phyloP scores from a whole-genome alignment of 179 eudicot species.

The Beta lomatogona region DNA sequence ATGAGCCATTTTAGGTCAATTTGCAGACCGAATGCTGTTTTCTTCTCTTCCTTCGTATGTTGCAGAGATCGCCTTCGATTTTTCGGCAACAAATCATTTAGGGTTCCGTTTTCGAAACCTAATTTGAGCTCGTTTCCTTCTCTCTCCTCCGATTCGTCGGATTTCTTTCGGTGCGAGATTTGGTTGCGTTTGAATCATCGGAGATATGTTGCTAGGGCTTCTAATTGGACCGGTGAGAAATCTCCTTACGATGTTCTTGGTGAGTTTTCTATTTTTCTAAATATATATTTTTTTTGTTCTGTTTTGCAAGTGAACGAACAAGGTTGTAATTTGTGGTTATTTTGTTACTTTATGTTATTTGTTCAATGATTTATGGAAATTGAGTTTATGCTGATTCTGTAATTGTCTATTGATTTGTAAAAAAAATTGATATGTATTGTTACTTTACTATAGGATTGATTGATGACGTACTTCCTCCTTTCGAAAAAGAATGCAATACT shows the following conservation, averaged over 20 bases:
- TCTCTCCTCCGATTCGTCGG: constrained; percentile 33
- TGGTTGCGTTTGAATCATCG: constrained; percentile 48
- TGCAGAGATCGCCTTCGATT: constrained; percentile 34
- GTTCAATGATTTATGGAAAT: not conserved
- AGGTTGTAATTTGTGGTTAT: not conserved
- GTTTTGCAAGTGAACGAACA: not conserved
- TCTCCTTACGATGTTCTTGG: constrained; percentile 93
- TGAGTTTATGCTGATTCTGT: not conserved
- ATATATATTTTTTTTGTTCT: not conserved
- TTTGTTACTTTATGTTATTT: not conserved
- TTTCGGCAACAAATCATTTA: constrained; percentile 31
- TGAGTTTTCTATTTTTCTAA: constrained; percentile 19
- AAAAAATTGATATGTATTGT: not conserved
- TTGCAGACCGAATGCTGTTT: constrained; percentile 53
- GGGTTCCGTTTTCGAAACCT: constrained; percentile 39
- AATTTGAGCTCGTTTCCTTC: constrained; percentile 40
- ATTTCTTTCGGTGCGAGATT: constrained; percentile 15
- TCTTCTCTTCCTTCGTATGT: constrained; percentile 50
- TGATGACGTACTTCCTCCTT: too few species aligned
- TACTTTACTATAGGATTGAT: too few species aligned
- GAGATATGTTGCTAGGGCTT: constrained; percentile 55
- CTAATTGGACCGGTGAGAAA: constrained; percentile 69
- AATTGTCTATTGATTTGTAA: not conserved
- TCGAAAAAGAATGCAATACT: too few species aligned
- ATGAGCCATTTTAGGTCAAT: constrained; percentile 73